These are phyloP conservation scores for Cordyceps tenuipes DNA, from an alignment of 2,329 filamentous ascomycete genomes.

Conservation along the genomic window DNA sequence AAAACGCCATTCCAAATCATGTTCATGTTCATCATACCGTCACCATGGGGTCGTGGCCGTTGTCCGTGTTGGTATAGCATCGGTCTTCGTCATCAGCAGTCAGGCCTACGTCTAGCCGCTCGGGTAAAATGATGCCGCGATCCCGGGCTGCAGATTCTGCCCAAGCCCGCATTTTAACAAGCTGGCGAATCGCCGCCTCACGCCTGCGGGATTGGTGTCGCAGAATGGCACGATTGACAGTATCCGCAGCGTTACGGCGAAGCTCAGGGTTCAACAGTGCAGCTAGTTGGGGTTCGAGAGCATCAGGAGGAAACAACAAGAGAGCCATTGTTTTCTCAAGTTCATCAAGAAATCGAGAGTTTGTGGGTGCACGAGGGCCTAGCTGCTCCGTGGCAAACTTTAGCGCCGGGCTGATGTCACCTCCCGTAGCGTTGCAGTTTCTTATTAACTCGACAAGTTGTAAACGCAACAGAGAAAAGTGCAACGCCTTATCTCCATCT, in stretches of 20 bases:
- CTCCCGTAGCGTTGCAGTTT: slow-evolving; percentile 55
- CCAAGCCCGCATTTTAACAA: slow-evolving; percentile 80
- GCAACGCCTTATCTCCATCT: slow-evolving; percentile 71
- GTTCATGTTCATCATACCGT: slow-evolving; percentile 33
- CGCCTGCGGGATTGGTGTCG: slow-evolving; percentile 61
- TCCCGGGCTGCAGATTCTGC: slow-evolving; percentile 57
- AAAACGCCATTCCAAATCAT: slow-evolving; percentile 5
- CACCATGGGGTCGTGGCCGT: slow-evolving; percentile 44
- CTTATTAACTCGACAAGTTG: slow-evolving; percentile 93
- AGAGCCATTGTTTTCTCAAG: slow-evolving; percentile 90
- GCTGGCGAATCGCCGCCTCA: slow-evolving; percentile 72
- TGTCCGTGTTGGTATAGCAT: slow-evolving; percentile 23
- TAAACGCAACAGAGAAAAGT: slow-evolving; percentile 82
- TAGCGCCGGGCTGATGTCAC: slow-evolving; percentile 71
- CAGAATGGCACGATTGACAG: slow-evolving; percentile 84
- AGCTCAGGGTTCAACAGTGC: slow-evolving; percentile 71
- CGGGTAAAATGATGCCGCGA: slow-evolving; percentile 24
- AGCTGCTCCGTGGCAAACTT: slow-evolving; percentile 83
- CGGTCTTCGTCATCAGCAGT: slow-evolving; percentile 28
- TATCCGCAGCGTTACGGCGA: slow-evolving; percentile 72
- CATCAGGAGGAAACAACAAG: slow-evolving; percentile 78
- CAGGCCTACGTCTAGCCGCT: slow-evolving; percentile 29
- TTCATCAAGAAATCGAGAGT: slow-evolving; percentile 72
- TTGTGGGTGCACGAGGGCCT: slow-evolving; percentile 76
- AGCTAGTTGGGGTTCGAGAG: slow-evolving; percentile 65